Conservation (phyloP, 192 early-diverging fungal species). For the Rhizophagus prolifer region DNA sequence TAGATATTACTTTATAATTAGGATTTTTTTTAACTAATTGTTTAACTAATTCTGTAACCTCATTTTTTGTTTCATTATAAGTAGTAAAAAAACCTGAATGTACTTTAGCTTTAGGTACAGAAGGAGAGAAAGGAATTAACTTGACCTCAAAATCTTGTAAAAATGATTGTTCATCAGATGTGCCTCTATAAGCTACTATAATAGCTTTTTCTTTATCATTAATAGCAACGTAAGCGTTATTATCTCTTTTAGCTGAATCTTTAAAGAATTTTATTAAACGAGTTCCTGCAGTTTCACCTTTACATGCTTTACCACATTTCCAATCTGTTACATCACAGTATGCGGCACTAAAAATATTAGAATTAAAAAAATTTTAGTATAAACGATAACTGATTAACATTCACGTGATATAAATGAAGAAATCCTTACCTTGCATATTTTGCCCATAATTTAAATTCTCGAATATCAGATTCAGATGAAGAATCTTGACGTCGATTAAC, state of each 20-base stretch:
- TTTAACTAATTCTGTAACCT: neutral
- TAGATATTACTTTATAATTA: neutral
- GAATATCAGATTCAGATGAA: neutral
- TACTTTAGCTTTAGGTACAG: neutral
- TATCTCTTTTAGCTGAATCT: neutral
- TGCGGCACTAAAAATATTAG: conserved; percentile 18
- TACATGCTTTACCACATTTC: conserved; percentile 12
- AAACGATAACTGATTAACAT: neutral
- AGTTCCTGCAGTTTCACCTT: neutral
- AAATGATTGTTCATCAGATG: neutral
- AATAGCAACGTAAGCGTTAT: conserved; percentile 19
- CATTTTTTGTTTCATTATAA: neutral
- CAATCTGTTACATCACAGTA: conserved; percentile 20
- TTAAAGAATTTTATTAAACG: conserved; percentile 9
- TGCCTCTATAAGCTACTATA: conserved; percentile 5
- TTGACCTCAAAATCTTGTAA: neutral
- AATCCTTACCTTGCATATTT: conserved; percentile 2
- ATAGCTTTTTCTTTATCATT: conserved; percentile 20
- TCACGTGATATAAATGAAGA: neutral
- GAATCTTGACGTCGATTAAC: neutral
- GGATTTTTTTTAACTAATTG: neutral
- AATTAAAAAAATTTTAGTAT: no score
- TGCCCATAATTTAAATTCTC: conserved; percentile 9
- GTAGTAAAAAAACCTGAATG: conserved; percentile 6
- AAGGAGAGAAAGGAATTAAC: neutral